A percentile compares a stretch with the other conserved stretches of the same genome.
These are phyloP conservation scores for Xylaria sp. DNA, from an alignment of 2,329 filamentous ascomycete species.

Conservation along the genomic window DNA sequence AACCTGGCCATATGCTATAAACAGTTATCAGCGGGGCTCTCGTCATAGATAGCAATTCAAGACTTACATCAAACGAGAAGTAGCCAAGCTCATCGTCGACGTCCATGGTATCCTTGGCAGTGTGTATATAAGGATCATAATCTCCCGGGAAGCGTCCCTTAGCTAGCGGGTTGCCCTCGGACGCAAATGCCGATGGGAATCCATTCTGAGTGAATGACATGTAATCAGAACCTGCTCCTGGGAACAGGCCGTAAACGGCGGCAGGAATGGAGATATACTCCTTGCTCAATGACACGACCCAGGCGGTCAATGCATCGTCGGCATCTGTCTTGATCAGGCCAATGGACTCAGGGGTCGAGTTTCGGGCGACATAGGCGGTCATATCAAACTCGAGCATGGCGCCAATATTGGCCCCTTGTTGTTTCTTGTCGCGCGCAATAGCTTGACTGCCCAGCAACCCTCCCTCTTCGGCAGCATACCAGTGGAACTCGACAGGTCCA, in stretches of 20 bases:
- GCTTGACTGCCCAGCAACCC: constrained; percentile 74
- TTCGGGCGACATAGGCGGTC: constrained; percentile 51
- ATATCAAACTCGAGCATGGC: constrained; percentile 50
- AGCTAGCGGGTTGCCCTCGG: constrained; percentile 51
- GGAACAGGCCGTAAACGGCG: constrained; percentile 47
- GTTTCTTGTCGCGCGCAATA: constrained; percentile 59
- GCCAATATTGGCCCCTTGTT: constrained; percentile 66
- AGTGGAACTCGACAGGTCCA: constrained; percentile 81
- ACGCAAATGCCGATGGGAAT: constrained; percentile 54
- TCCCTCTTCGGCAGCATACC: constrained; percentile 85
- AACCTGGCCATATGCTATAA: constrained; percentile 54
- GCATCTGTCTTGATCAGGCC: constrained; percentile 53
- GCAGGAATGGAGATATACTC: constrained; percentile 53
- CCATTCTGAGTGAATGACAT: constrained; percentile 54
- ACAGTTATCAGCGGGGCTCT: constrained; percentile 26
- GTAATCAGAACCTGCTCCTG: constrained; percentile 54
- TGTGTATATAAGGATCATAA: constrained; percentile 54
- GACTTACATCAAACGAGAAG: constrained; percentile 53
- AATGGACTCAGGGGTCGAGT: constrained; percentile 52
- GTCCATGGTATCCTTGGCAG: constrained; percentile 51
- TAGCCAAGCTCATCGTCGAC: constrained; percentile 52
- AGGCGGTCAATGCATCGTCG: constrained; percentile 51
- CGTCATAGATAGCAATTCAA: background rate
- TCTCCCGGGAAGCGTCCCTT: constrained; percentile 34
- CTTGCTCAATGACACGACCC: constrained; percentile 49